phyloP scores from a whole-genome alignment of 1,139 yeast species.

The Geotrichum citri-aurantii region DNA sequence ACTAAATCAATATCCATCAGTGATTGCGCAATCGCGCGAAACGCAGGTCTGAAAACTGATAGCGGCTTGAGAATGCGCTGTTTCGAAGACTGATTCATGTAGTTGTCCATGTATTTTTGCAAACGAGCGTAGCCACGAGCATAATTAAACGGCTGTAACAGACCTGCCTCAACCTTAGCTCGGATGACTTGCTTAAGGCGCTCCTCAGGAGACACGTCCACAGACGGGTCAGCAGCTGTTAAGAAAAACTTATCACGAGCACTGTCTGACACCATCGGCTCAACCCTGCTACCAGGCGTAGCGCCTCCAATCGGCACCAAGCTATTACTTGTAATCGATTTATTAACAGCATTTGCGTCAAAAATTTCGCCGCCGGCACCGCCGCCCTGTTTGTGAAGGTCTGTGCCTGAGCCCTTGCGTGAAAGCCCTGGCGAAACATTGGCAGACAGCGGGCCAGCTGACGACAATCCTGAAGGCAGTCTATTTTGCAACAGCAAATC shows the following conservation, averaged over 20 bases:
- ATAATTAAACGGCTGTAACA: constrained; percentile 87
- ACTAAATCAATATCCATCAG: constrained; percentile 88
- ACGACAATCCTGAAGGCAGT: constrained; percentile 4
- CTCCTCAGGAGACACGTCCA: constrained; percentile 92
- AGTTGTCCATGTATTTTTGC: constrained; percentile 82
- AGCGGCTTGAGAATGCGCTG: constrained; percentile 87
- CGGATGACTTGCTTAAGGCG: constrained; percentile 90
- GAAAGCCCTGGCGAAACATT: constrained; percentile 18
- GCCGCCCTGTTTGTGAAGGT: constrained; percentile 14
- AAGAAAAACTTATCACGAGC: constrained; percentile 90
- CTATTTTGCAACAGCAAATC: constrained; percentile 14
- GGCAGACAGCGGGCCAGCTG: constrained; percentile 12
- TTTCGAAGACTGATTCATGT: constrained; percentile 79
- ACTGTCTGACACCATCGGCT: constrained; percentile 43
- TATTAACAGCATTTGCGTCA: constrained; percentile 7
- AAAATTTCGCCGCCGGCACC: constrained; percentile 1
- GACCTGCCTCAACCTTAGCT: constrained; percentile 91
- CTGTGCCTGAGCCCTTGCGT: constrained; percentile 17
- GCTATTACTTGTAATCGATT: constrained; percentile 9
- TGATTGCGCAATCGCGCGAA: constrained; percentile 86
- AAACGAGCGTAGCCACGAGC: constrained; percentile 90
- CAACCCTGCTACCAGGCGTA: constrained; percentile 5
- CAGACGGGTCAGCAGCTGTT: constrained; percentile 96
- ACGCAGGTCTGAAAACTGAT: constrained; percentile 85
- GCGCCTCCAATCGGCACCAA: neutral